These are phyloP conservation scores for Chloris gayana DNA, from an alignment of 176 grass and related monocot species.

Conservation along the genomic window DNA sequence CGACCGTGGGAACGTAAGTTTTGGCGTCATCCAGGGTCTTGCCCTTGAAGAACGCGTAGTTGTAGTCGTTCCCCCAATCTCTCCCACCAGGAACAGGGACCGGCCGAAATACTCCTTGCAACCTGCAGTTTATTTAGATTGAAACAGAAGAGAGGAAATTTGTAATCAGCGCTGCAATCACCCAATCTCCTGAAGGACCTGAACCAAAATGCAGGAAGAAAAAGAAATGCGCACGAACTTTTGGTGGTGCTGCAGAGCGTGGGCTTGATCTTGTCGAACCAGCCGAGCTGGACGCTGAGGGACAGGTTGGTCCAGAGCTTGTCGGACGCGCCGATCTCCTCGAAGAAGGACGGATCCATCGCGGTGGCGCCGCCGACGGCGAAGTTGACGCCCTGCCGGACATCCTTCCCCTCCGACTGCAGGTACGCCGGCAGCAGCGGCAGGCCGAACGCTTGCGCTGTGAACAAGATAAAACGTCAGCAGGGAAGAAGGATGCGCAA, in stretches of 20 bases:
- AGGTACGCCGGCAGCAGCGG: conserved; percentile 75
- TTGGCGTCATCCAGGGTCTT: conserved; percentile 70
- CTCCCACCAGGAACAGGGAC: conserved; percentile 77
- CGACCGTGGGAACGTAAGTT: conserved; percentile 66
- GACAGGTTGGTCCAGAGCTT: conserved; percentile 71
- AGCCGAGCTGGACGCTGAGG: conserved; percentile 64
- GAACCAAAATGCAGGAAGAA: neutral
- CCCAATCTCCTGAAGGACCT: neutral
- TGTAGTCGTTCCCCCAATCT: conserved; percentile 91
- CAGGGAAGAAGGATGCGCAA: neutral
- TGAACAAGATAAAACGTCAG: too few species aligned
- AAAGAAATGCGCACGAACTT: conserved; percentile 31
- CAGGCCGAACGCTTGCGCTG: conserved; percentile 81
- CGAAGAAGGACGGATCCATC: conserved; percentile 74
- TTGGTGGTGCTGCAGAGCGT: conserved; percentile 63
- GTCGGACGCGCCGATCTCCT: conserved; percentile 53
- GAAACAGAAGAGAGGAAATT: neutral
- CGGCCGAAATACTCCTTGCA: conserved; percentile 76
- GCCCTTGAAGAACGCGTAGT: conserved; percentile 81
- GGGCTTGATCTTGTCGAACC: conserved; percentile 82
- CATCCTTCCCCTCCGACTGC: conserved; percentile 41
- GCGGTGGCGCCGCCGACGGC: conserved; percentile 81
- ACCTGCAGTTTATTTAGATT: conserved; percentile 34
- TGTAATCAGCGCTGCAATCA: neutral
- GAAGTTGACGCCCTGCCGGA: conserved; percentile 80